Percentiles rank a stretch among this genome's conserved stretches.
Conservation (phyloP, 176 grass and related monocot species). For the Zizania latifolia region DNA sequence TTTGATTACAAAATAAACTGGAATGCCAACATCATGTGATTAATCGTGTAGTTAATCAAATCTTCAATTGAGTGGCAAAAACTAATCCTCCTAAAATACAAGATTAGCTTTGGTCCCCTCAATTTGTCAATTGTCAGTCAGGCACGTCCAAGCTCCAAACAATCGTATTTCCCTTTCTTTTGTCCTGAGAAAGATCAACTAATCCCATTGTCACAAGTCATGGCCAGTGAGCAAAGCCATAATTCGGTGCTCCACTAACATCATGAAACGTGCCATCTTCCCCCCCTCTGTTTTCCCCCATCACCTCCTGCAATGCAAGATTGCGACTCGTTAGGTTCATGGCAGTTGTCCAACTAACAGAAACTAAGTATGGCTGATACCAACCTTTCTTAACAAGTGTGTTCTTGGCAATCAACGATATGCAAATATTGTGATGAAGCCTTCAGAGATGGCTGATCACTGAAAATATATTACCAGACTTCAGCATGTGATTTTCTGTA, state of each 20-base stretch:
- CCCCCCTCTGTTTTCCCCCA: too few species aligned
- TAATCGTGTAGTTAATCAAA: not conserved
- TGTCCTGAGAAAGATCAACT: not conserved
- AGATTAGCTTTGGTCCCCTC: not conserved
- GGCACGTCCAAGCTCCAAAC: not conserved
- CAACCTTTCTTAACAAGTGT: not conserved
- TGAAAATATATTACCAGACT: not conserved
- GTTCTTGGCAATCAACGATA: too few species aligned
- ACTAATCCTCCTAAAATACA: not conserved
- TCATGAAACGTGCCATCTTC: not conserved
- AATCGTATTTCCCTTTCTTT: not conserved
- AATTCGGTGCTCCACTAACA: not conserved
- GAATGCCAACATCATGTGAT: not conserved
- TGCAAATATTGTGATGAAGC: too few species aligned
- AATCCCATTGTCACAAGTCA: not conserved
- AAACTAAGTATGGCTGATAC: not conserved
- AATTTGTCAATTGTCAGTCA: conserved; percentile 1
- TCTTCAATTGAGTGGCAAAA: too few species aligned
- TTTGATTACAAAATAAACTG: not conserved
- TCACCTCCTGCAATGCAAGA: not conserved
- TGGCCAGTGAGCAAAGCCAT: not conserved
- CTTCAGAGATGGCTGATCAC: not conserved
- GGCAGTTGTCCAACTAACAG: not conserved
- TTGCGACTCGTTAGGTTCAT: not conserved
- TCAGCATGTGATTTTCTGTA: not conserved